Evolutionary conservation across 148 eudicot species (phyloP), one percentile per base, ranked within the genome.

Genomic region (Nepenthes gracilis): DNA sequence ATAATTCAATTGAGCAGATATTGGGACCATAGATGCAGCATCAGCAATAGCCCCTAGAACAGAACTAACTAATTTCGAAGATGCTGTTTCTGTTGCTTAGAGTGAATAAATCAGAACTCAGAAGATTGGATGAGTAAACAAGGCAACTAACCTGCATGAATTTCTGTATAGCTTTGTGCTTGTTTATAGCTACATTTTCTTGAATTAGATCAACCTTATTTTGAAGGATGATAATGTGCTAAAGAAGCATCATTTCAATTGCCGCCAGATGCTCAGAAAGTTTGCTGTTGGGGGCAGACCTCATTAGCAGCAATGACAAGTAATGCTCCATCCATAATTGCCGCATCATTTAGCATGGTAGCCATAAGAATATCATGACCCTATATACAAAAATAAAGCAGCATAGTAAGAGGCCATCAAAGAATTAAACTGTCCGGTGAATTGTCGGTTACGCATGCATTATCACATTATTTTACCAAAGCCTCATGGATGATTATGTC

Each of bases 281-380:
- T 93, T 67, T 93, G 98, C 37, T 96, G 98, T 67, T 93, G 98
- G 52, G 96, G 98, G 63, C 98, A 93, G 70, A 84, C 88, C 79
- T 93, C 98, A 59, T 93, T 93, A 47, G 96, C 98, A 75, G 98
- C 98, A 36, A 93, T 93, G 52, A 93, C 96, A 73, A 93, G 98
- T 65, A 93, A 77, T 13, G 98, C 98, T 15, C 98, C 98, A 66
- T 93, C 98, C 98, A 93, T 93, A 64, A 93, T 93, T 45, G 98
- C 98, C 12, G 96, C 98, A 67, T 96, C 98, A 67, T 93, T 93
- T 77, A 93, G 98, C 98, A 93, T 93, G 4, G 98, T 92, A 75
- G 98, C 98, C 98, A 93, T 93, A 72, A 93, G 98, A 82, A 93
- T 93, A 76, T 93, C 96, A 59, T 93, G 98, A 64, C 98, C 98